Percentiles rank a stretch among this genome's conserved stretches.
Evolutionary conservation across 1,284 basidiomycete species (phyloP).

Genomic region (Trichosporon asahii): DNA sequence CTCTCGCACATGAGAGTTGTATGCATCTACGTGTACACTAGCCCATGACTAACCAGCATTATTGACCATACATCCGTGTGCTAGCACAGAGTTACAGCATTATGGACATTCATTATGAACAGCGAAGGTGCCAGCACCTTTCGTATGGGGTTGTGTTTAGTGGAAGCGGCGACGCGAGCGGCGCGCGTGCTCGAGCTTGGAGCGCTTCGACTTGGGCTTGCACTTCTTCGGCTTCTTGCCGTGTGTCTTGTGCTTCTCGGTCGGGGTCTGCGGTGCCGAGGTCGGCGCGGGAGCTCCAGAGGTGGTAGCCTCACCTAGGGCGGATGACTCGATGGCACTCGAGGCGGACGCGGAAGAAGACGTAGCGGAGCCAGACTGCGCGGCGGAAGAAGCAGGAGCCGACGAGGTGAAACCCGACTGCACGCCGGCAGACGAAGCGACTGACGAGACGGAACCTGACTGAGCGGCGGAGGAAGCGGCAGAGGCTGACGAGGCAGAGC

Average conservation of each 20-base stretch:
- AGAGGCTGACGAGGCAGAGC: neutral
- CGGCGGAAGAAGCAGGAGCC: no score
- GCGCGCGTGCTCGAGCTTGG: neutral
- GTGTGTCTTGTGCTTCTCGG: neutral
- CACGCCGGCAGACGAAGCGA: no score
- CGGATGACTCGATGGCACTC: no score
- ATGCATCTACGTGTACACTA: neutral
- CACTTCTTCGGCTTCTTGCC: neutral
- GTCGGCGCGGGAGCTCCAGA: neutral
- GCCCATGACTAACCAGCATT: neutral
- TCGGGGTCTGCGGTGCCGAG: neutral
- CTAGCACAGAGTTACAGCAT: neutral
- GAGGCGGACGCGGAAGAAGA: no score
- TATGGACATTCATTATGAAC: neutral
- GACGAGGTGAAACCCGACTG: no score
- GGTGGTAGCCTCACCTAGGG: no score
- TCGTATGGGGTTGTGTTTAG: neutral
- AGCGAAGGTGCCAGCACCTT: neutral
- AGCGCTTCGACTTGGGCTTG: neutral
- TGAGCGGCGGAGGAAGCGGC: neutral
- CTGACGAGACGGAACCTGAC: no score
- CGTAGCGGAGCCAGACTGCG: no score
- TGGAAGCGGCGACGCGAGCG: neutral
- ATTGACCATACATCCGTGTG: neutral
- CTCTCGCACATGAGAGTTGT: slow-evolving; percentile 8